Evolutionary conservation across 1,284 basidiomycete species (phyloP).

Genomic region (Apiotrichum akiyoshidainum): DNA sequence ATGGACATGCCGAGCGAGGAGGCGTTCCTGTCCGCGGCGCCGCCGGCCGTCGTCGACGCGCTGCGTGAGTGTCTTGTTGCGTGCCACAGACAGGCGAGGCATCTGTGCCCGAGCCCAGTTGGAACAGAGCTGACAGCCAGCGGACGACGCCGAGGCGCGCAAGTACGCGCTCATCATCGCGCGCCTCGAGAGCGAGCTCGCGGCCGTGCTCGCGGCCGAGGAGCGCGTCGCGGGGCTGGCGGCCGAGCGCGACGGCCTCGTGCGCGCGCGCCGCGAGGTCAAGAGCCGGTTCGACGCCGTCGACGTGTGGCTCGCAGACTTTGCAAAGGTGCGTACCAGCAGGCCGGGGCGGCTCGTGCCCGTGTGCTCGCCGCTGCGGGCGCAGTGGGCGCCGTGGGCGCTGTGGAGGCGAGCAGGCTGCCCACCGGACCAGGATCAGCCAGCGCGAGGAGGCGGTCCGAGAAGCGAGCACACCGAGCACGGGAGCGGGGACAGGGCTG

Average conservation of each 20-base stretch:
- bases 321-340: constrained; percentile 30
- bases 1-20: constrained; percentile 30
- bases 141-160: constrained; percentile 26
- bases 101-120: too few relatives aligned
- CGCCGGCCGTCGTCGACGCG: constrained; percentile 17
- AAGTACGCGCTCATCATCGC: constrained; percentile 34
- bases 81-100: too few relatives aligned
- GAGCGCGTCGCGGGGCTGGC: constrained; percentile 28
- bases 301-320: constrained; percentile 37
- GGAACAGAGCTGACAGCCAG: constrained; percentile 12
- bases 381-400: too few relatives aligned
- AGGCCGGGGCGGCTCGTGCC: too few relatives aligned
- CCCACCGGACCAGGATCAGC: too few relatives aligned
- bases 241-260: constrained; percentile 36
- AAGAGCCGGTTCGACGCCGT: constrained; percentile 36
- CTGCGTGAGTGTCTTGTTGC: constrained; percentile 41
- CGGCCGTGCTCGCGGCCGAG: constrained; percentile 37
- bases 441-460: too few relatives aligned
- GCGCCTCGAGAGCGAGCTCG: constrained; percentile 40
- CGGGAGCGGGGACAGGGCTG: too few relatives aligned
- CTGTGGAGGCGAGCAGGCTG: too few relatives aligned
- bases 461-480: too few relatives aligned
- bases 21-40: constrained; percentile 20
- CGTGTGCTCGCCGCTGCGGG: too few relatives aligned
- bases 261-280: constrained; percentile 41